A percentile compares a stretch with the other conserved stretches of the same genome.
Evolutionary conservation across 2,329 filamentous ascomycete genomes (phyloP).

Genomic region (Immersiporthe knoxdaviesiana): DNA sequence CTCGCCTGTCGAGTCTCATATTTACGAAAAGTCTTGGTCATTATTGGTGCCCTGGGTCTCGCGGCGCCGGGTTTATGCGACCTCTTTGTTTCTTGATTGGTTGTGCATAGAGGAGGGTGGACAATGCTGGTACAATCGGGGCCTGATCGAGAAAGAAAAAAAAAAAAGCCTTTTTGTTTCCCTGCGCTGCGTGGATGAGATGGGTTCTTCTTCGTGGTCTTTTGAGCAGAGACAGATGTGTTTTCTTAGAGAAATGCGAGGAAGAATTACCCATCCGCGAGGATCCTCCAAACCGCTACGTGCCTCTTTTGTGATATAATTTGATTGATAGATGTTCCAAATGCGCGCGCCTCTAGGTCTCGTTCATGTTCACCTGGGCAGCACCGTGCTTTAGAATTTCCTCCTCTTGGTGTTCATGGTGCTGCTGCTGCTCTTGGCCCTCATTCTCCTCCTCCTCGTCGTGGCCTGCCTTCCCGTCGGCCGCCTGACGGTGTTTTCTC

Average conservation of each 20-base stretch:
- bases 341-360: too few relatives aligned
- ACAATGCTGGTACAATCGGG: constrained; percentile 51
- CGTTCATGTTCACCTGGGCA: background rate
- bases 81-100: constrained; percentile 51
- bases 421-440: too few relatives aligned
- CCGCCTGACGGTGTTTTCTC: constrained; percentile 69
- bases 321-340: background rate
- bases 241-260: constrained; percentile 34
- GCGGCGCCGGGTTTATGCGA: constrained; percentile 49
- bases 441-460: constrained; percentile 22
- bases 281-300: background rate
- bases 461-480: constrained; percentile 32
- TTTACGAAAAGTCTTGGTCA: constrained; percentile 61
- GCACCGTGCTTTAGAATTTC: background rate
- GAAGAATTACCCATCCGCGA: constrained; percentile 28
- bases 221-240: constrained; percentile 32
- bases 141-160: constrained; percentile 47
- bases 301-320: background rate
- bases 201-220: constrained; percentile 33
- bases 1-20: constrained; percentile 57
- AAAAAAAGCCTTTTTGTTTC: constrained; percentile 56
- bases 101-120: constrained; percentile 50
- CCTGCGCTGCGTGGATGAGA: constrained; percentile 38
- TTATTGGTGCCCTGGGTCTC: constrained; percentile 50
- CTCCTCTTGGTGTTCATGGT: background rate